phyloP scores from a whole-genome alignment of 139 green algal genomes.

The Picochlorum sp. region DNA sequence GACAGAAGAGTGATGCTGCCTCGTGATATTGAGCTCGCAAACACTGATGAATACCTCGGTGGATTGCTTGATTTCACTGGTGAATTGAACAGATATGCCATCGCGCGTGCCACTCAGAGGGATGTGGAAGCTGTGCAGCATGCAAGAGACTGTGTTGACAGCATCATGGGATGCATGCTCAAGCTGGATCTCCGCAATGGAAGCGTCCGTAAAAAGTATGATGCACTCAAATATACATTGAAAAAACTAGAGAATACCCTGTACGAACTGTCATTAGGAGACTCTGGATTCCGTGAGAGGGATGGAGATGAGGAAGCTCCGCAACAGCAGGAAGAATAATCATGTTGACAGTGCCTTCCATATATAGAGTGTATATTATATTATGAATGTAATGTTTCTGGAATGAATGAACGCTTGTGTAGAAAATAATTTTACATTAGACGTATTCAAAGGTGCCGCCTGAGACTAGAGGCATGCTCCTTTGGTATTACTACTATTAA shows the following conservation, averaged over 20 bases:
- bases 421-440: background rate
- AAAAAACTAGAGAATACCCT: conserved; percentile 65
- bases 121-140: conserved; percentile 46
- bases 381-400: too few relatives aligned
- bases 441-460: too few relatives aligned
- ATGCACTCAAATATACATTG: conserved; percentile 69
- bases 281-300: conserved; percentile 26
- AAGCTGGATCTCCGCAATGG: conserved; percentile 71
- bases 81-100: conserved; percentile 64
- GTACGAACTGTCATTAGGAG: conserved; percentile 64
- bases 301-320: conserved; percentile 4
- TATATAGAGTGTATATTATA: too few relatives aligned
- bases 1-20: conserved; percentile 41
- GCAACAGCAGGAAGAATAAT: background rate
- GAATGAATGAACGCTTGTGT: too few relatives aligned
- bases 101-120: conserved; percentile 49
- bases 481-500: too few relatives aligned
- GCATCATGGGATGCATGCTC: conserved; percentile 17
- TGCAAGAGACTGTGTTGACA: conserved; percentile 55
- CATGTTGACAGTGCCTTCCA: background rate
- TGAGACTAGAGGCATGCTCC: too few relatives aligned
- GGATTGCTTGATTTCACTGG: conserved; percentile 75
- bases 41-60: conserved; percentile 67
- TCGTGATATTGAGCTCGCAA: conserved; percentile 46
- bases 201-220: conserved; percentile 64